phyloP scores from a whole-genome alignment of 805 yeast species.

The Candida maris region DNA sequence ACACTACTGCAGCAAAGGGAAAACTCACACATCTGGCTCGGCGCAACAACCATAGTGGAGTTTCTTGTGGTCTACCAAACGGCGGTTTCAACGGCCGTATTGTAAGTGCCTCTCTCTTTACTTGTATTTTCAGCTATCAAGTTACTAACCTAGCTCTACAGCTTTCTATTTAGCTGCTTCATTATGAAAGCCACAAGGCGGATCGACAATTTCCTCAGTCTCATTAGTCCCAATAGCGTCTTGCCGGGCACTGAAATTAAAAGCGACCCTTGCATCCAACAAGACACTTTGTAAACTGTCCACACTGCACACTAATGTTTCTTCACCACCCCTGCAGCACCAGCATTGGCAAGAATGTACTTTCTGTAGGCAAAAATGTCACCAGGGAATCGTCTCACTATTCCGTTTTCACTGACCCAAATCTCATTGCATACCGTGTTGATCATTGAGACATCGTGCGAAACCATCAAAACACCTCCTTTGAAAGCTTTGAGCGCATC shows the following conservation, averaged over 20 bases:
- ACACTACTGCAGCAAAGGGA: conserved; percentile 5
- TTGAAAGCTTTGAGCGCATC: conserved; percentile 83
- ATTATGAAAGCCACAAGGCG: conserved; percentile 10
- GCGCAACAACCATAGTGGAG: conserved; percentile 11
- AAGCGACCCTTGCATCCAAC: not conserved
- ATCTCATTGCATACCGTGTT: conserved; percentile 87
- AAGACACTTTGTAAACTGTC: not conserved
- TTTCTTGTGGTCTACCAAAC: conserved; percentile 12
- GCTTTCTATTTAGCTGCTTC: conserved; percentile 10
- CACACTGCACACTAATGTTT: conserved; percentile 52
- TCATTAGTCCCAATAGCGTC: conserved; percentile 1
- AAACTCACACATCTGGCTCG: conserved; percentile 5
- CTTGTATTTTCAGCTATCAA: conserved; percentile 1
- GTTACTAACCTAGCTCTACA: not conserved
- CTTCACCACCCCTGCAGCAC: conserved; percentile 85
- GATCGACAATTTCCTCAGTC: conserved; percentile 8
- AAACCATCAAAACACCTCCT: conserved; percentile 97
- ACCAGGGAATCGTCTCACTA: conserved; percentile 77
- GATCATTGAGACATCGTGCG: conserved; percentile 94
- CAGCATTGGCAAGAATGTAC: conserved; percentile 76
- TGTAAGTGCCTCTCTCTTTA: conserved; percentile 3
- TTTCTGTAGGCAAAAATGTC: conserved; percentile 84
- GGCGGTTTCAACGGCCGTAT: conserved; percentile 5
- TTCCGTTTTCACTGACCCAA: conserved; percentile 90
- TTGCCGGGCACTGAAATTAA: not conserved